Percentiles rank a stretch among this genome's conserved stretches.
phyloP scores from a whole-genome alignment of 352 stramenopile genomes.

The Phytophthora ramorum region DNA sequence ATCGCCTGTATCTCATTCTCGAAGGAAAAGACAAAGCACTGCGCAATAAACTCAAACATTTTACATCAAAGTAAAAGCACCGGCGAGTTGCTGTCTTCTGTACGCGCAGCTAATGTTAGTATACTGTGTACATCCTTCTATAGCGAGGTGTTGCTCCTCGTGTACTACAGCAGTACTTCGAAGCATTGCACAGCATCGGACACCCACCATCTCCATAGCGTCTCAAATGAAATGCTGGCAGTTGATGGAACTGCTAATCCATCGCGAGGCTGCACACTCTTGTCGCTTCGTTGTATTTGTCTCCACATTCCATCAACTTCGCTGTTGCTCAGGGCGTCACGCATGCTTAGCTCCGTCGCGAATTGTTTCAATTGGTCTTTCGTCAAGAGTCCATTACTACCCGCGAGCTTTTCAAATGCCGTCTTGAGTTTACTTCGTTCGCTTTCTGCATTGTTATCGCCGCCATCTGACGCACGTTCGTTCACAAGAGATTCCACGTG shows the following conservation, averaged over 20 bases:
- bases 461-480: conserved; percentile 20
- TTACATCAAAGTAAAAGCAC: conserved; percentile 33
- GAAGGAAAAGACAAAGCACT: conserved; percentile 23
- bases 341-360: conserved; percentile 39
- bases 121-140: neutral
- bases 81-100: conserved; percentile 2
- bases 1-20: conserved; percentile 36
- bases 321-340: conserved; percentile 30
- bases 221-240: conserved; percentile 38
- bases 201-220: conserved; percentile 70
- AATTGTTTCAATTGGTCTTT: conserved; percentile 47
- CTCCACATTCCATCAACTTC: conserved; percentile 70
- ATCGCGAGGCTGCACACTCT: neutral
- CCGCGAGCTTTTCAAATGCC: conserved; percentile 42
- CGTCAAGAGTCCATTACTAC: conserved; percentile 16
- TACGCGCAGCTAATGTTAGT: neutral
- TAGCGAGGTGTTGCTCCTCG: conserved; percentile 3
- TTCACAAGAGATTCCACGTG: conserved; percentile 33
- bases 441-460: conserved; percentile 31
- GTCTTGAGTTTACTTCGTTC: conserved; percentile 31
- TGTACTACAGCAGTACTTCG: too few relatives aligned
- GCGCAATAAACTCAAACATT: conserved; percentile 33
- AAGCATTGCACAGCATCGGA: conserved; percentile 48
- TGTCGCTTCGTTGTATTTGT: conserved; percentile 31
- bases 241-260: neutral